These are phyloP conservation scores for Bifiguratus adelaidae DNA, from an alignment of 192 early-diverging fungal species.

Conservation along the genomic window DNA sequence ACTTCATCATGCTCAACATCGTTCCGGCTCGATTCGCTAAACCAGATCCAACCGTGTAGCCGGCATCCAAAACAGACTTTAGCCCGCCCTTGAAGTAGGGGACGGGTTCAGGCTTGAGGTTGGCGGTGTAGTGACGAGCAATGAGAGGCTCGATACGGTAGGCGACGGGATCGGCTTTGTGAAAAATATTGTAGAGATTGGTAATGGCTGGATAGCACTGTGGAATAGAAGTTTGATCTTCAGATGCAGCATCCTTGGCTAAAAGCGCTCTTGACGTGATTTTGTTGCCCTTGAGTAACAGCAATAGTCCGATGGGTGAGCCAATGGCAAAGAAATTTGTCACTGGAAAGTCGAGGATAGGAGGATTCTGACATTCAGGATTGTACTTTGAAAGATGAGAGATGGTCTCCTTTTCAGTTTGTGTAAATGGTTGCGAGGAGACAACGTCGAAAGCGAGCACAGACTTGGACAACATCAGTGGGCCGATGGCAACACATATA, in stretches of 20 bases:
- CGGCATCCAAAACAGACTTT: constrained; percentile 52
- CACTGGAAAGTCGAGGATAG: constrained; percentile 51
- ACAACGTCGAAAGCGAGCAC: constrained; percentile 72
- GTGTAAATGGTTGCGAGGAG: constrained; percentile 45
- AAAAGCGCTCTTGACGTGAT: constrained; percentile 36
- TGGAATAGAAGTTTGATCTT: constrained; percentile 10
- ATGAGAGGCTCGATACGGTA: constrained; percentile 67
- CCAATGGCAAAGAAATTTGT: constrained; percentile 72
- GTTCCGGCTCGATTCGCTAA: constrained; percentile 54
- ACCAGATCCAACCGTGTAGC: constrained; percentile 56
- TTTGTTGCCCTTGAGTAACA: constrained; percentile 64
- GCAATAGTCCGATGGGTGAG: constrained; percentile 73
- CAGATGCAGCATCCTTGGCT: not conserved
- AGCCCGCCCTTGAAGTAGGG: constrained; percentile 79
- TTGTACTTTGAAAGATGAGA: constrained; percentile 7
- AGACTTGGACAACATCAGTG: constrained; percentile 18
- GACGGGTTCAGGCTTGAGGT: constrained; percentile 57
- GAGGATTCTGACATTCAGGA: not conserved
- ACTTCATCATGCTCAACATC: constrained; percentile 48
- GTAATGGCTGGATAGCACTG: constrained; percentile 52
- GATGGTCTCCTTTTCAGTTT: constrained; percentile 12
- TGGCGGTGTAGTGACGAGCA: constrained; percentile 35
- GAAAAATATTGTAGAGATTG: constrained; percentile 77
- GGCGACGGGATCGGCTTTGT: constrained; percentile 60
- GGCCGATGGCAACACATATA: not conserved